Evolutionary conservation across 495 filamentous ascomycete genomes (phyloP).

Genomic region (Aspergillus steynii): DNA sequence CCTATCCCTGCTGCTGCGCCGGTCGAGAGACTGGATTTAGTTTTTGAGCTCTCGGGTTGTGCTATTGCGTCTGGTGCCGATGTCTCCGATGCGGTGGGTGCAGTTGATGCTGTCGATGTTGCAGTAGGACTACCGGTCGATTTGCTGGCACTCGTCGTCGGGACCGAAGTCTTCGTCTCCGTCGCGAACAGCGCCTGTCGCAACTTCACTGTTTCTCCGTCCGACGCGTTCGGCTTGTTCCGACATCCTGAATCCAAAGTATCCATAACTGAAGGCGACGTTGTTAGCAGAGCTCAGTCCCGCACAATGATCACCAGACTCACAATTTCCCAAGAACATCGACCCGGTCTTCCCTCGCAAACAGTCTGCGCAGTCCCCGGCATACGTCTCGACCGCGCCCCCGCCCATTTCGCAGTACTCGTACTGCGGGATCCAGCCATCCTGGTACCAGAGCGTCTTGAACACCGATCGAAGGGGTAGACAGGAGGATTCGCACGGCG

Average conservation of each 20-base stretch:
- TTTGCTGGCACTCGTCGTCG: not conserved
- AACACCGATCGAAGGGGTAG: not conserved
- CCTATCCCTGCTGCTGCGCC: conserved; percentile 6
- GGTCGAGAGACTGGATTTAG: not conserved
- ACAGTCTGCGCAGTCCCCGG: not conserved
- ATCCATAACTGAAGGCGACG: not conserved
- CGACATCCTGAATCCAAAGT: not conserved
- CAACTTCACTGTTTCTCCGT: conserved; percentile 1
- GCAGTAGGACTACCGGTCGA: no score
- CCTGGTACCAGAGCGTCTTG: not conserved
- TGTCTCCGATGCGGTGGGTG: not conserved
- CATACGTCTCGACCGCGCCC: not conserved
- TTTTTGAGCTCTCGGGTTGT: not conserved
- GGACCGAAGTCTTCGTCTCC: not conserved
- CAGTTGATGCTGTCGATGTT: no score
- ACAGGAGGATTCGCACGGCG: not conserved
- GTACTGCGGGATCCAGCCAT: not conserved
- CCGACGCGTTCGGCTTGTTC: conserved; percentile 1
- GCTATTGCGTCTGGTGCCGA: not conserved
- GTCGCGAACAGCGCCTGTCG: not conserved
- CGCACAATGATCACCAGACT: no score
- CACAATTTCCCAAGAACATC: conserved; percentile 5
- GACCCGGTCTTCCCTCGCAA: conserved; percentile 1
- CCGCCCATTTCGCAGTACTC: conserved; percentile 1
- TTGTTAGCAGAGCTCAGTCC: not conserved